Conservation (phyloP, 768 basidiomycete species). For the Neoboletus magnificus region DNA sequence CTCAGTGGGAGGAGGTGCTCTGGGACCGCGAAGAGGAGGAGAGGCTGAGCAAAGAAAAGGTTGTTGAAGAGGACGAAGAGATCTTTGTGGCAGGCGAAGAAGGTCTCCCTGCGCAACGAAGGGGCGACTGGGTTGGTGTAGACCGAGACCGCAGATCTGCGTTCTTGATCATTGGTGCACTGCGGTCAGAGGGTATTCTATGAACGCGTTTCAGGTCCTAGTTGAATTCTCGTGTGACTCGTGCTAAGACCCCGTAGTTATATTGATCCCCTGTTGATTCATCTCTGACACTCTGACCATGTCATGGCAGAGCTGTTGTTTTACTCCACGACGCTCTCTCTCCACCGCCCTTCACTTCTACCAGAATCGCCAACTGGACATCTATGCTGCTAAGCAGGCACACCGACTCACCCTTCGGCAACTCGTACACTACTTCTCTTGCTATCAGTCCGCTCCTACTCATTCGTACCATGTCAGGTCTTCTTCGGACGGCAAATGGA, state of each 20-base stretch:
- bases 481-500: conserved; percentile 86
- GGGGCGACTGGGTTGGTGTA: conserved; percentile 73
- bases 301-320: conserved; percentile 20
- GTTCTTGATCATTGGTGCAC: conserved; percentile 72
- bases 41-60: conserved; percentile 24
- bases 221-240: conserved; percentile 19
- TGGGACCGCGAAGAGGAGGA: conserved; percentile 72
- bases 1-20: conserved; percentile 78
- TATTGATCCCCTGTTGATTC: background rate
- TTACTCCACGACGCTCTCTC: conserved; percentile 21
- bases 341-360: conserved; percentile 65
- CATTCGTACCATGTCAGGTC: conserved; percentile 44
- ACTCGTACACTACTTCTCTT: conserved; percentile 47
- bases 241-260: background rate
- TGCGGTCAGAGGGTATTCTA: conserved; percentile 69
- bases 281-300: conserved; percentile 19
- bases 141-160: conserved; percentile 79
- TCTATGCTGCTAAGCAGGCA: conserved; percentile 72
- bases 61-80: conserved; percentile 39
- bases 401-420: conserved; percentile 74
- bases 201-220: background rate
- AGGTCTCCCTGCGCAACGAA: conserved; percentile 43
- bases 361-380: conserved; percentile 76
- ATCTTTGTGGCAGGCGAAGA: conserved; percentile 63
- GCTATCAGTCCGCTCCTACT: background rate